phyloP scores from a whole-genome alignment of 2,329 filamentous ascomycete species.

The Pochonia chlamydosporia region DNA sequence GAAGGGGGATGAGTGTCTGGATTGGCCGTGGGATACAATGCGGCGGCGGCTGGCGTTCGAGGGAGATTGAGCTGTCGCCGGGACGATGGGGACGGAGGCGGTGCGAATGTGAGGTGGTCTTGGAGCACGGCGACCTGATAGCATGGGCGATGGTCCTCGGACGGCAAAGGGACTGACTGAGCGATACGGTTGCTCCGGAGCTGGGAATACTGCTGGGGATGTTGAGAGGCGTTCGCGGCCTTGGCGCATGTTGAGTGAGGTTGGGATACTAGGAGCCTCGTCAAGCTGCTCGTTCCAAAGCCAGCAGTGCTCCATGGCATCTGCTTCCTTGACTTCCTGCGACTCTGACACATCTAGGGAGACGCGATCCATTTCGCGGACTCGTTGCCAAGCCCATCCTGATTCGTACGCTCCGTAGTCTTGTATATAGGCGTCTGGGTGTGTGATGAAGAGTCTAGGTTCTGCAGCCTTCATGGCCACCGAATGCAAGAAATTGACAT shows the following conservation, averaged over 20 bases:
- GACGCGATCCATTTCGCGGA: conserved; percentile 57
- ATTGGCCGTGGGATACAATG: conserved; percentile 36
- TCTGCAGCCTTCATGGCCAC: conserved; percentile 67
- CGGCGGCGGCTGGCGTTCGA: conserved; percentile 33
- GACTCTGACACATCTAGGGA: conserved; percentile 39
- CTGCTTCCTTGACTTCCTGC: conserved; percentile 51
- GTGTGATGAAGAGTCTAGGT: conserved; percentile 69
- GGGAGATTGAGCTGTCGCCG: conserved; percentile 32
- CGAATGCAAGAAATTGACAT: conserved; percentile 62
- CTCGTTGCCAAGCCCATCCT: conserved; percentile 65
- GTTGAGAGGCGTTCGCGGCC: conserved; percentile 34
- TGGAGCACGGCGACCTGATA: conserved; percentile 33
- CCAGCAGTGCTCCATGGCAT: conserved; percentile 63
- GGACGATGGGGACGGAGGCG: conserved; percentile 42
- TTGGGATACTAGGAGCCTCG: conserved; percentile 40
- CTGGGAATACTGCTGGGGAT: conserved; percentile 32
- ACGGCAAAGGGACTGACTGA: conserved; percentile 25
- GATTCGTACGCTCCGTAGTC: conserved; percentile 45
- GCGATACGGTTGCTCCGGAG: conserved; percentile 18
- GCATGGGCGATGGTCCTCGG: conserved; percentile 35
- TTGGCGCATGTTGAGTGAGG: conserved; percentile 36
- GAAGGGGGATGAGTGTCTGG: conserved; percentile 25
- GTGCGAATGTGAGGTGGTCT: conserved; percentile 46
- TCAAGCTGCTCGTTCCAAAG: conserved; percentile 60
- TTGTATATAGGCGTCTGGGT: conserved; percentile 69